Base-by-base conservation (phyloP, 2,329 filamentous ascomycete genomes). In the Epichloe bromicola region DNA sequence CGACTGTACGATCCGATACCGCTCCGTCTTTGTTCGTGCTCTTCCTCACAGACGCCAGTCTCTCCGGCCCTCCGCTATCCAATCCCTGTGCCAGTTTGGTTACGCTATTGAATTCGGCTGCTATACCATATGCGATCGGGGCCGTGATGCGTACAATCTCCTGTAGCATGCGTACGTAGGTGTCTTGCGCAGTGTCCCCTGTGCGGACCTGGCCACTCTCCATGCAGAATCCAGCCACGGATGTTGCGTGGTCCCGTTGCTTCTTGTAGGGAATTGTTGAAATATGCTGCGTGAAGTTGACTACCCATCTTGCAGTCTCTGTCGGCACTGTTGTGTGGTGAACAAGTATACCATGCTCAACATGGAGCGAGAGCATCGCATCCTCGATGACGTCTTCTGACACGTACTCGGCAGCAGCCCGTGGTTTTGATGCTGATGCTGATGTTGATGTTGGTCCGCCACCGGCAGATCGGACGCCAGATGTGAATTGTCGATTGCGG, bases 271-370 rank as follows among this genome's bases (percentile, higher is more conserved):
- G 86, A 20, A 85, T 80, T 1, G 82, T 86, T 7, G 84, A 85
- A 46, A 91, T 82, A 62, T 91, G 83, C 60, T 89, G 83, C 0
- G 87, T 91, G 59, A 90, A 88, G 36, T 77, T 72, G 33, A 75
- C 70, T 33, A 90, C 80, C 83, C 85, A 88, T 57, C 83, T 76
- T 2, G 85, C 83, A 1, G 84, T 86, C 59, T 88, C 83, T 0
- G 77, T 61, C 0, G 75, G 60, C 2, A 70, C 66, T 14, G 65
- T 66, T 1, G 83, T 86, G 62, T 91, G 85, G 62, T 89, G 84
- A 43, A 90, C 80, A 4, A 87, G 68, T 20, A 78, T 78, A 5
- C 71, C 70, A 63, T 90, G 81, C 23, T 76, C 65, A 5, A 90
- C 74, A 63, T 91, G 86, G 4, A 91, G 68, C 15, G 78, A 72